Conservation (phyloP, 108 stramenopile species). For the Nannochloropsis salina region DNA sequence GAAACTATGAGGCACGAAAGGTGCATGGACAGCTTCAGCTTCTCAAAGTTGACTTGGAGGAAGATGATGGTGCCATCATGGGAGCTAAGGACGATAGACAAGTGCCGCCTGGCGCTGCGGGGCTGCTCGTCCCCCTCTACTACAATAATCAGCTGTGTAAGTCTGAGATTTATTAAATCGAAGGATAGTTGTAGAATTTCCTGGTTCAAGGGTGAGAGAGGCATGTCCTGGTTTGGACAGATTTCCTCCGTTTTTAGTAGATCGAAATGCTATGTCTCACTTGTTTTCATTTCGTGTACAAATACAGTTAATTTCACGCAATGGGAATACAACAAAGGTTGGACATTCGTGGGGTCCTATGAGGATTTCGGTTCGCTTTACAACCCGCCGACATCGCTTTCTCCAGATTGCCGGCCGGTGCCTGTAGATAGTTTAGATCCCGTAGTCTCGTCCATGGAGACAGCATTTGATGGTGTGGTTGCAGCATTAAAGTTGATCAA, state of each 20-base stretch:
- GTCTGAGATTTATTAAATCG: not conserved
- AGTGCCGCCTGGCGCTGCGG: not conserved
- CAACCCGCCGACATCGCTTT: not conserved
- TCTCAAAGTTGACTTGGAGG: not conserved
- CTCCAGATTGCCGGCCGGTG: not conserved
- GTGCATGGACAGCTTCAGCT: not conserved
- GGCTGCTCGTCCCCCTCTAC: not conserved
- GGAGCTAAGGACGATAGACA: not conserved
- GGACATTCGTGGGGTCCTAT: not conserved
- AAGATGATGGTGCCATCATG: not conserved
- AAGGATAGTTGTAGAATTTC: too few species aligned
- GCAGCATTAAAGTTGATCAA: not conserved
- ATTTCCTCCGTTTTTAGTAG: too few species aligned
- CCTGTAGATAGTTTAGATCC: not conserved
- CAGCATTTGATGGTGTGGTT: not conserved
- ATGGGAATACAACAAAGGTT: conserved; percentile 13
- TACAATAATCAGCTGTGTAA: not conserved
- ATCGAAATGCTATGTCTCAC: not conserved
- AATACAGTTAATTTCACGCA: not conserved
- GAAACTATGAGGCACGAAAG: not conserved
- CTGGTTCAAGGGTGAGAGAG: too few species aligned
- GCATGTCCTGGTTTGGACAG: too few species aligned
- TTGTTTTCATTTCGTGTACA: not conserved
- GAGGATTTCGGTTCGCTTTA: not conserved
- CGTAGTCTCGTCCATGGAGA: not conserved